Conservation (phyloP, 2,329 filamentous ascomycete species). For the Onygenales sp. region DNA sequence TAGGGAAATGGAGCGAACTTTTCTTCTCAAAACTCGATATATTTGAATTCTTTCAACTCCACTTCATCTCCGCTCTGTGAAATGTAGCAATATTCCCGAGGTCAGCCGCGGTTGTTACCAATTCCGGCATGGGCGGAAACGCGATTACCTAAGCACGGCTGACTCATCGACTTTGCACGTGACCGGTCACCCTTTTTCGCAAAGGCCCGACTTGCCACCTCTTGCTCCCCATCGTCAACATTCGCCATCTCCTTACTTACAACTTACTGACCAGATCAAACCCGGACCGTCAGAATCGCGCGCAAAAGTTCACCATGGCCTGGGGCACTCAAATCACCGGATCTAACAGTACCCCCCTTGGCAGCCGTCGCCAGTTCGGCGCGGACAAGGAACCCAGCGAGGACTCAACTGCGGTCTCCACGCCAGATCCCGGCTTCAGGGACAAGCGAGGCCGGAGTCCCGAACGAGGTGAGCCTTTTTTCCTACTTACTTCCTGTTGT, state of each 20-base stretch:
- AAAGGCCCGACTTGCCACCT: background rate
- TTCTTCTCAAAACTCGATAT: no score
- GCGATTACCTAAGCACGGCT: no score
- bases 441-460: constrained; percentile 89
- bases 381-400: constrained; percentile 43
- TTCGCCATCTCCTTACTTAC: background rate
- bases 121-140: no score
- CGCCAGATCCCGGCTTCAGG: constrained; percentile 34
- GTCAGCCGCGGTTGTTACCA: no score
- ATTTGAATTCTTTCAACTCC: no score
- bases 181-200: background rate
- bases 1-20: no score
- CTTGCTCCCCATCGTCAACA: no score
- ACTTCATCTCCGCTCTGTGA: no score
- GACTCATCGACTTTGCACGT: background rate
- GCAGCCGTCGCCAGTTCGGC: constrained; percentile 69
- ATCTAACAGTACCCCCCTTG: constrained; percentile 95
- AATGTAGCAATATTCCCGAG: no score
- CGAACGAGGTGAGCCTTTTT: constrained; percentile 54
- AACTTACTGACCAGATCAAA: background rate
- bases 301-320: constrained; percentile 38
- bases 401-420: constrained; percentile 36
- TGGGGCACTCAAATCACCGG: constrained; percentile 74
- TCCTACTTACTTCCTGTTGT: background rate
- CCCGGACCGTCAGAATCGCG: background rate